These are phyloP conservation scores for Trypanosoma mega DNA, from an alignment of 208 protist genomes.

Conservation along the genomic window DNA sequence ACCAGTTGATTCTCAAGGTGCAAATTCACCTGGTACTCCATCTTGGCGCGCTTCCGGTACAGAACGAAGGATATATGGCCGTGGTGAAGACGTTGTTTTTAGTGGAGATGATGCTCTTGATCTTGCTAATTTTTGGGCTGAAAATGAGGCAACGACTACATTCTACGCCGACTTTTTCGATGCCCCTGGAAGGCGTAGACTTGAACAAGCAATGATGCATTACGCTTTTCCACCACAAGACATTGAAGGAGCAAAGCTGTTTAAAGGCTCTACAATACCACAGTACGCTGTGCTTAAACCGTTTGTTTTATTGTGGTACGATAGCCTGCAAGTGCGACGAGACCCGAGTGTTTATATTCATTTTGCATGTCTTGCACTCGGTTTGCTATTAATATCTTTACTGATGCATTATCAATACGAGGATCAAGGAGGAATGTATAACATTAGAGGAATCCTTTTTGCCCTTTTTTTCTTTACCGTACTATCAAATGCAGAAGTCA, in stretches of 20 bases:
- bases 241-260: slow-evolving; percentile 3
- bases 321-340: slow-evolving; percentile 23
- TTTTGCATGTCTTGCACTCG: slow-evolving; percentile 21
- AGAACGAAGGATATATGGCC: neutral
- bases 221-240: slow-evolving; percentile 14
- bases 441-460: slow-evolving; percentile 67
- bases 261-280: slow-evolving; percentile 11
- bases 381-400: slow-evolving; percentile 30
- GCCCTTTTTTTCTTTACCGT: slow-evolving; percentile 48
- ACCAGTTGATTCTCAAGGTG: neutral
- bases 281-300: slow-evolving; percentile 34
- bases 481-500: slow-evolving; percentile 38
- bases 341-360: slow-evolving; percentile 37
- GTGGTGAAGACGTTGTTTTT: slow-evolving; percentile 1
- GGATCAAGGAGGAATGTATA: slow-evolving; percentile 62
- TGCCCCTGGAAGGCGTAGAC: slow-evolving; percentile 24
- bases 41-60: slow-evolving; percentile 9
- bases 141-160: slow-evolving; percentile 42
- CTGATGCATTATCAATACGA: slow-evolving; percentile 39
- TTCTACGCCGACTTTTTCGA: slow-evolving; percentile 69
- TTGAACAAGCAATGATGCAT: slow-evolving; percentile 26
- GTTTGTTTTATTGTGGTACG: slow-evolving; percentile 42
- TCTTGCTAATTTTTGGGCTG: slow-evolving; percentile 56
- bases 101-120: slow-evolving; percentile 40
- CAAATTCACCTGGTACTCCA: neutral